Base-by-base conservation (phyloP, 495 filamentous ascomycete genomes). In the Podospora pseudopauciseta region DNA sequence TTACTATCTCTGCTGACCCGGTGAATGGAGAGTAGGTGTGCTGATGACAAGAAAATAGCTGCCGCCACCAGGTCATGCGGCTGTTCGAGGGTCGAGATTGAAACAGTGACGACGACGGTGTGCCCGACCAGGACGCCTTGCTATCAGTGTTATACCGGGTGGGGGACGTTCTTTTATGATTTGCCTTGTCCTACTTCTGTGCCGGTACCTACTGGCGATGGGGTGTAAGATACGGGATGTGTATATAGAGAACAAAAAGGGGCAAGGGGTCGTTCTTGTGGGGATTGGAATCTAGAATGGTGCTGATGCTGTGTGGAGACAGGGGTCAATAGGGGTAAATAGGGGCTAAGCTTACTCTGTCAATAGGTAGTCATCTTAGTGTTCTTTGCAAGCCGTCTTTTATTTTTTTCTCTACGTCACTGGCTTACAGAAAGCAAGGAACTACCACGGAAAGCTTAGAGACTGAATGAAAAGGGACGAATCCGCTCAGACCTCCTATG, bases 61-160 rank as follows among this genome's bases (percentile, higher is more conserved):
- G 60, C 68, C 0, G 73, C 69, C 0, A 74, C 72, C 13, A 59
- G 67, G 27, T 64, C 73, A 0, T 75, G 73, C 15, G 71, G 71
- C 16, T 75, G 73, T 60, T 61, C 69, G 0, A 67, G 58, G 0
- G 62, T 73, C 1, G 65, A 49, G 2, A 72, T 76, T 19, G 56
- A 63, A 60, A 66, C 72, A 3, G 63, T 66, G 19, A 71, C 72
- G 7, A 69, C 65, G 16, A 74, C 74, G 2, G 20, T 72, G 27
- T 75, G 69, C 58, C 65, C 73, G 19, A 75, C 70, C 5, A 53
- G 34, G 20, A 68, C 73, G 5, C 71, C 71, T 1, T 75, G 73
- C 64, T 70, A 65, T n/a, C 70, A 73, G 67, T 73, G 71, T 64
- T 64, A 67, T 18, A 73, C 73, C 3, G 73, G 71, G 3, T 75